Conservation (phyloP, 1,284 basidiomycete species). For the Ceratobasidium sp. region DNA sequence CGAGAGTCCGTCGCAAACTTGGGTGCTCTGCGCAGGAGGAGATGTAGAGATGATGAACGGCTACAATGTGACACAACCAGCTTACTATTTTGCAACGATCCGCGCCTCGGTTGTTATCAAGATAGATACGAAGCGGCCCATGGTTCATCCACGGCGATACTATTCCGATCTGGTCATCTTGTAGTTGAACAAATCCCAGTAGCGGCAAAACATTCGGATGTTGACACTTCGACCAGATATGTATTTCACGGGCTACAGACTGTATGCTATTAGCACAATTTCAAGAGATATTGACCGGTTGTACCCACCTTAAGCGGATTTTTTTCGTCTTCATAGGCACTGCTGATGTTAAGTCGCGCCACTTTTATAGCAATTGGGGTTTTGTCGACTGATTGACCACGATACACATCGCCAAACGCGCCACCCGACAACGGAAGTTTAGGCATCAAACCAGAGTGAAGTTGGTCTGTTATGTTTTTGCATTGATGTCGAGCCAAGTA, state of each 20-base stretch:
- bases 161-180: not conserved
- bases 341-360: not conserved
- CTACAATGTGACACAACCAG: not conserved
- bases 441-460: not conserved
- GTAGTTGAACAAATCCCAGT: not conserved
- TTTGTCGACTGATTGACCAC: not conserved
- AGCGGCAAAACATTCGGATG: constrained; percentile 3
- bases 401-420: constrained; percentile 1
- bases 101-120: not conserved
- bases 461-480: not conserved
- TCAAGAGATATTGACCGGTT: not conserved
- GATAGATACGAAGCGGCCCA: not conserved
- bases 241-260: not conserved
- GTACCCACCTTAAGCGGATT: constrained; percentile 11
- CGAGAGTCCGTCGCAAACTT: not conserved
- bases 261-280: not conserved
- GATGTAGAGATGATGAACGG: not conserved
- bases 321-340: not conserved
- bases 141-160: constrained; percentile 7
- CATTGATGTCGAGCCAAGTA: not conserved
- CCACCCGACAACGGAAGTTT: not conserved
- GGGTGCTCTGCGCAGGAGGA: not conserved
- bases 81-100: constrained; percentile 2
- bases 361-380: not conserved
- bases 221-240: constrained; percentile 3